Percentiles rank a stretch among this genome's conserved stretches.
Evolutionary conservation across 306 rosid genomes (phyloP).

Genomic region (Acacia confusa): DNA sequence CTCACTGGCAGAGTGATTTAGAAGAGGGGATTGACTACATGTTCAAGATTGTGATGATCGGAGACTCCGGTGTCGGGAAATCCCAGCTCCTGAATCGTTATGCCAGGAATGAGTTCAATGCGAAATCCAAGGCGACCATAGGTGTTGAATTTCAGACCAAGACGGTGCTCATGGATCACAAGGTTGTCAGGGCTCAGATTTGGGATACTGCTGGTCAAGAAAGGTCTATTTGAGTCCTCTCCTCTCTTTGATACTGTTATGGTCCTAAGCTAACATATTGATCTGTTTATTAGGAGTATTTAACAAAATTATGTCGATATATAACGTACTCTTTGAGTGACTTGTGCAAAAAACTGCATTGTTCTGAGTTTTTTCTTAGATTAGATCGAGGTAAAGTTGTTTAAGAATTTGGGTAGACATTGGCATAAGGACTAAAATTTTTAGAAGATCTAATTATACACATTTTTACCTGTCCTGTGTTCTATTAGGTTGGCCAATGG

Average conservation of each 20-base stretch:
- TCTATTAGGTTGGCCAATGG: neutral
- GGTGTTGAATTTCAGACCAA: slow-evolving; percentile 93
- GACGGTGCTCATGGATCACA: slow-evolving; percentile 79
- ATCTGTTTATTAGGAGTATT: neutral
- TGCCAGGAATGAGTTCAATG: slow-evolving; percentile 67
- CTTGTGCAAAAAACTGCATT: neutral
- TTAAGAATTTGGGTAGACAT: neutral
- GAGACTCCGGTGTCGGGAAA: slow-evolving; percentile 93
- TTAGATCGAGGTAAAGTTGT: neutral
- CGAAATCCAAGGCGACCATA: slow-evolving; percentile 84
- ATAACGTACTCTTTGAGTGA: neutral
- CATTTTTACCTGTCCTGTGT: neutral
- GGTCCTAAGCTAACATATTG: neutral
- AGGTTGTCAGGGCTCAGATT: slow-evolving; percentile 87
- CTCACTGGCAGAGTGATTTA: slow-evolving; percentile 61
- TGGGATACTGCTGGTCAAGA: slow-evolving; percentile 99
- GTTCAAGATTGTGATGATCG: slow-evolving; percentile 84
- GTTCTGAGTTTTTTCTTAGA: neutral
- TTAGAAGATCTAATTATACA: neutral
- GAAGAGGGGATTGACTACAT: slow-evolving; percentile 84
- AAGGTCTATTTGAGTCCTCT: slow-evolving; percentile 50
- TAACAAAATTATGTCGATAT: neutral
- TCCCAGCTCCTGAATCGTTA: slow-evolving; percentile 87
- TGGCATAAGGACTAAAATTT: neutral
- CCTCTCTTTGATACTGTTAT: neutral